phyloP scores from a whole-genome alignment of 2,329 filamentous ascomycete species.

The Parascedosporium putredinis region DNA sequence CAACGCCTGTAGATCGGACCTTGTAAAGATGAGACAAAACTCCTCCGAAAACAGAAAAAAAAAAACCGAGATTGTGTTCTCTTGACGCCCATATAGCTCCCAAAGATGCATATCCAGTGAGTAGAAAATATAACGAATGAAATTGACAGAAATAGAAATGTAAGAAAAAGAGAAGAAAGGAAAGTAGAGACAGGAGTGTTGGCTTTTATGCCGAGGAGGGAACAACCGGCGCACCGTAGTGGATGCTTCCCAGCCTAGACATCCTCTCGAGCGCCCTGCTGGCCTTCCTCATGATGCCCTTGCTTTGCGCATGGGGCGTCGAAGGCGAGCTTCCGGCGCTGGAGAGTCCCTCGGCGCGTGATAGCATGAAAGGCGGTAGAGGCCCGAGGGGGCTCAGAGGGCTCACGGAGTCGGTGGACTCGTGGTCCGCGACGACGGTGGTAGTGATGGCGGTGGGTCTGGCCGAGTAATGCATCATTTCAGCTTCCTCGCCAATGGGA shows the following conservation, averaged over 20 bases:
- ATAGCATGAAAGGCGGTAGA: not conserved
- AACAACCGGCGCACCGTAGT: not conserved
- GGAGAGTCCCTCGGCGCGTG: not conserved
- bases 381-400: not conserved
- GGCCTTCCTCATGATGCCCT: not conserved
- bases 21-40: too few relatives aligned
- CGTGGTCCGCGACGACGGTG: not conserved
- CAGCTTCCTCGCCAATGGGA: constrained; percentile 1
- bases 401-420: not conserved
- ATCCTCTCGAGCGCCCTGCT: not conserved
- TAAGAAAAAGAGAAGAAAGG: not conserved
- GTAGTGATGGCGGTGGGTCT: too few relatives aligned
- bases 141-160: too few relatives aligned
- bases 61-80: too few relatives aligned
- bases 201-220: not conserved
- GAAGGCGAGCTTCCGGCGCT: not conserved
- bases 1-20: too few relatives aligned
- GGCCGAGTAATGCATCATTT: not conserved
- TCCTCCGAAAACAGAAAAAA: too few relatives aligned
- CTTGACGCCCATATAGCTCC: too few relatives aligned
- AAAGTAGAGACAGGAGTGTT: not conserved
- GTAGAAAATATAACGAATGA: too few relatives aligned
- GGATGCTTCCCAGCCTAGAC: not conserved
- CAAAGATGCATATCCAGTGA: too few relatives aligned
- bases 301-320: not conserved